phyloP scores from a whole-genome alignment of 2,329 filamentous ascomycete species.

The Ophiocordyceps australis region DNA sequence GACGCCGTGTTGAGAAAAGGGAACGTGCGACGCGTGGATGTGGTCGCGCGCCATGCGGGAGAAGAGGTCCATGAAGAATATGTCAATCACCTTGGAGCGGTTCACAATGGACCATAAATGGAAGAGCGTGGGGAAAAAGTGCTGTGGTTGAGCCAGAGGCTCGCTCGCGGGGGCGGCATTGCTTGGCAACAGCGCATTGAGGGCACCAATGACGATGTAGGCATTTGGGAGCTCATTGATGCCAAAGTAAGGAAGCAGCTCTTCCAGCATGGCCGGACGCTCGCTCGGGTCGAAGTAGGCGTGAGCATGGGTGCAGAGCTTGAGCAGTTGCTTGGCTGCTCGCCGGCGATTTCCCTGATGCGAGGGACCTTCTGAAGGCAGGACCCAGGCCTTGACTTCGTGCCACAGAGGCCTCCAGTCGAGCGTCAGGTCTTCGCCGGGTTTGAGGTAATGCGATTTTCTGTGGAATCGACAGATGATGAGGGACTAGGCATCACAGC shows the following conservation, averaged over 20 bases:
- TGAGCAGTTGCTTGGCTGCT: conserved; percentile 51
- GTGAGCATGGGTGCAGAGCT: conserved; percentile 79
- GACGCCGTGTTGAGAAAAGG: conserved; percentile 74
- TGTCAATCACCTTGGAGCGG: conserved; percentile 72
- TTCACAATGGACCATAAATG: conserved; percentile 91
- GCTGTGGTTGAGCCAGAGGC: conserved; percentile 63
- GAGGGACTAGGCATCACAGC: not conserved
- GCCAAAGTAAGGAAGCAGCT: conserved; percentile 75
- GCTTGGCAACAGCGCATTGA: conserved; percentile 81
- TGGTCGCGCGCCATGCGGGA: conserved; percentile 78
- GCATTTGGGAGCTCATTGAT: conserved; percentile 83
- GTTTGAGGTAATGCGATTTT: conserved; percentile 88
- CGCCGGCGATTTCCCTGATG: conserved; percentile 38
- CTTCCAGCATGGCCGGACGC: conserved; percentile 62
- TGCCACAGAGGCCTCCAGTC: conserved; percentile 91
- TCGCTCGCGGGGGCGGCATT: conserved; percentile 55
- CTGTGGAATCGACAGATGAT: conserved; percentile 20
- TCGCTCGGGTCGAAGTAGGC: conserved; percentile 84
- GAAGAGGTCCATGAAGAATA: conserved; percentile 75
- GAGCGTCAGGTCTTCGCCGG: conserved; percentile 72
- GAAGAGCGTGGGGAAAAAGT: conserved; percentile 86
- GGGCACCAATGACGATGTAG: conserved; percentile 75
- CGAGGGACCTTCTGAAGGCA: conserved; percentile 65
- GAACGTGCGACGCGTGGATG: conserved; percentile 53
- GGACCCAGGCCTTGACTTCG: conserved; percentile 76